Conservation (phyloP, 2,329 filamentous ascomycete genomes). For the Xylariomycetidae sp. region DNA sequence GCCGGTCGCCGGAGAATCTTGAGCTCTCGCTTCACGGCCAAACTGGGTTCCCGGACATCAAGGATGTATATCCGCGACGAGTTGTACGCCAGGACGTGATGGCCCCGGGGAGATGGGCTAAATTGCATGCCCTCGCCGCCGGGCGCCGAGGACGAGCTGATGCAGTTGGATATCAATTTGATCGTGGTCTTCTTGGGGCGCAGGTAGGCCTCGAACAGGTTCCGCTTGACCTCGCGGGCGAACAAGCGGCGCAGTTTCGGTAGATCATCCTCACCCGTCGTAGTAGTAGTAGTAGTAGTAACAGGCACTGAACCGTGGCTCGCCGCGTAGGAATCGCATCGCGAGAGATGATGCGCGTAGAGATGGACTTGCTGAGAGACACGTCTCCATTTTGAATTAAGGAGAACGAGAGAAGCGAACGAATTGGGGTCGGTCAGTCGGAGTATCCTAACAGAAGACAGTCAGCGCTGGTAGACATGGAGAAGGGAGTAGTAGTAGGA, state of each 20-base stretch:
- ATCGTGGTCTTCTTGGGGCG: conserved; percentile 67
- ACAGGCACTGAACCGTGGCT: conserved; percentile 37
- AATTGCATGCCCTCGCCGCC: conserved; percentile 85
- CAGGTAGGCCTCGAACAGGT: conserved; percentile 72
- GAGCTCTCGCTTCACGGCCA: conserved; percentile 69
- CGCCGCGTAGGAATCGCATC: conserved; percentile 54
- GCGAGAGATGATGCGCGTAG: conserved; percentile 58
- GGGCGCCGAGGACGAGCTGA: conserved; percentile 77
- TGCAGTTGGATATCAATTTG: conserved; percentile 77
- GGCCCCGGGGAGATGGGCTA: conserved; percentile 69
- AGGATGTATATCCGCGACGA: conserved; percentile 81
- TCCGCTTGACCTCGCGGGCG: conserved; percentile 66
- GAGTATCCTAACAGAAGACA: conserved; percentile 47
- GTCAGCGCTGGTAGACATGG: conserved; percentile 6
- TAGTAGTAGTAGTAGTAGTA: too few species aligned
- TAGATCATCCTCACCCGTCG: conserved; percentile 46
- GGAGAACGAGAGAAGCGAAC: conserved; percentile 61
- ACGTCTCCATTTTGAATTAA: conserved; percentile 62
- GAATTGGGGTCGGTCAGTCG: conserved; percentile 54
- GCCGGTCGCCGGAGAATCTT: conserved; percentile 73
- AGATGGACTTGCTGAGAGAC: conserved; percentile 60
- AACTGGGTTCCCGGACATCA: conserved; percentile 55
- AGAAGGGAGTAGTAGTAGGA: conserved; percentile 2
- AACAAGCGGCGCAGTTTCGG: conserved; percentile 61
- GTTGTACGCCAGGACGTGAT: conserved; percentile 74